Evolutionary conservation across 768 basidiomycete genomes (phyloP), one percentile per base, ranked within the genome.

Genomic region (Lepiota brunneoincarnata): DNA sequence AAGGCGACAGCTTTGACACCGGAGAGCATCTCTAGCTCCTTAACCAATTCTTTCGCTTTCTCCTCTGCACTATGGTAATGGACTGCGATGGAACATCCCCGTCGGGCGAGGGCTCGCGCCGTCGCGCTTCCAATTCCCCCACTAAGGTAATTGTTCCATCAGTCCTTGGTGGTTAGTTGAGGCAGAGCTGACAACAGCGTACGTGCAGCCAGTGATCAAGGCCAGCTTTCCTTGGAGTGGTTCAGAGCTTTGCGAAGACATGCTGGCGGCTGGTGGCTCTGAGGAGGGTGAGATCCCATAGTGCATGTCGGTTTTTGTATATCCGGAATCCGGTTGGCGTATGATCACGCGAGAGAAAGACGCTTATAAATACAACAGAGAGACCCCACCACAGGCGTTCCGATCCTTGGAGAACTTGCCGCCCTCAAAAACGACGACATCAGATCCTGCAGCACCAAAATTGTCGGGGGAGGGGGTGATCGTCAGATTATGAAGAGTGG

Each of bases 51-150:
- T 0, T 69, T 63, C 0, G 79, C 80, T 39, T 67, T 69, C 0
- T 54, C 64, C 26, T 64, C 58, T 9, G 75, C 65, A 2, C 72
- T 63, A 52, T 74, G 66, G 64, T 80, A 81, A 63, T 83, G 80
- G 18, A 83, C 72, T 6, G 80, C 81, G 58, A 82, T 75, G 23
- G 66, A 70, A 47, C 72, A 73, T 6, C 78, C 78, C n/a, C 59
- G 69, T 5, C 64, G 63, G 6, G 77, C 81, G 12, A 83, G 68
- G 4, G 70, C 64, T 17, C 75, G 62, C 0, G 80, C 78, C 2
- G 79, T 79, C 2, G 79, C 80, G 46, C 67, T 65, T 3, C 80
- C 81, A 45, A 83, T 82, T 0, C 81, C 81, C 5, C 80, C 80
- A 21, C 79, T 81, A 61, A 39, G 28, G 14, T 55, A 10, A 44